Percentiles rank a stretch among this genome's conserved stretches.
Conservation (phyloP, 306 rosid genomes). For the Canavalia gladiata region DNA sequence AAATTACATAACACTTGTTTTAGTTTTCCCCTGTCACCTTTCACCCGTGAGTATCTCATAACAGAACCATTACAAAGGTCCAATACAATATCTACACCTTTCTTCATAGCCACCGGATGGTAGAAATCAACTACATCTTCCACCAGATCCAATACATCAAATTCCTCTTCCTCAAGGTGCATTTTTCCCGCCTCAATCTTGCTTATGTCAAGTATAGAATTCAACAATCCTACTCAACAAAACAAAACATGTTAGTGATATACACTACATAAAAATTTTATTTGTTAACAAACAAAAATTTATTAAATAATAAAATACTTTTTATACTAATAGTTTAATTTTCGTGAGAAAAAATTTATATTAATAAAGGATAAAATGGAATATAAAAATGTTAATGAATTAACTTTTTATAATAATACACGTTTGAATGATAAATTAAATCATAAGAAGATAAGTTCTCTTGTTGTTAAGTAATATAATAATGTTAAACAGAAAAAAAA, state of each 20-base stretch:
- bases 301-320: too few relatives aligned
- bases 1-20: slow-evolving; percentile 79
- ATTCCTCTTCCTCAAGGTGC: slow-evolving; percentile 82
- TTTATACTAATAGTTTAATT: too few relatives aligned
- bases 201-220: slow-evolving; percentile 85
- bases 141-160: slow-evolving; percentile 66
- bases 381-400: too few relatives aligned
- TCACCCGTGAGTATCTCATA: slow-evolving; percentile 57
- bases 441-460: background rate
- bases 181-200: slow-evolving; percentile 87
- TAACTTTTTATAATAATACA: background rate
- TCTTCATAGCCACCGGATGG: slow-evolving; percentile 67
- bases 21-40: slow-evolving; percentile 83
- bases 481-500: too few relatives aligned
- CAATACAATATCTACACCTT: slow-evolving; percentile 76
- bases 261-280: too few relatives aligned
- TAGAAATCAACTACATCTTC: slow-evolving; percentile 80
- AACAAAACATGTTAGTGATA: background rate
- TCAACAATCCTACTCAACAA: slow-evolving; percentile 64
- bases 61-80: slow-evolving; percentile 77
- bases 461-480: too few relatives aligned
- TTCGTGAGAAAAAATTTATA: too few relatives aligned
- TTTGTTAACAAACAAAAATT: too few relatives aligned
- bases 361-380: too few relatives aligned
- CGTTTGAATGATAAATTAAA: background rate